Conservation (phyloP, 1,139 yeast genomes). For the Lodderomyces pseudojiufengensis region DNA sequence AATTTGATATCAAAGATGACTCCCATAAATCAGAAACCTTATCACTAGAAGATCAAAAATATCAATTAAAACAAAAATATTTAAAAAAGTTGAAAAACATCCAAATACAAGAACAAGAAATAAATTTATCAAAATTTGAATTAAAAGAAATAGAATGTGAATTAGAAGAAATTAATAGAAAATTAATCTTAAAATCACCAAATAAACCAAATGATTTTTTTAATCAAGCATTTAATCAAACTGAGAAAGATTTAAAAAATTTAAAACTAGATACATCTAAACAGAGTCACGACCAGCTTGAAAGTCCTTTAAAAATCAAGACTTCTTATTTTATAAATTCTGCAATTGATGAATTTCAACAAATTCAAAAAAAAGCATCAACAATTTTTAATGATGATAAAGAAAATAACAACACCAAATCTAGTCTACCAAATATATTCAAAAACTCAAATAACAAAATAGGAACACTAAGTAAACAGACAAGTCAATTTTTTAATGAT, state of each 20-base stretch:
- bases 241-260: slow-evolving; percentile 11
- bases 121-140: slow-evolving; percentile 24
- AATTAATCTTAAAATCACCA: background rate
- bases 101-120: slow-evolving; percentile 21
- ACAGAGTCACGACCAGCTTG: slow-evolving; percentile 2
- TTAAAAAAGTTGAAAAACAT: slow-evolving; percentile 24
- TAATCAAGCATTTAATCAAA: slow-evolving; percentile 11
- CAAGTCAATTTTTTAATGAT: slow-evolving; percentile 21
- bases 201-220: slow-evolving; percentile 8
- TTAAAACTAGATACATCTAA: slow-evolving; percentile 3
- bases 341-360: slow-evolving; percentile 7
- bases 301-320: slow-evolving; percentile 6
- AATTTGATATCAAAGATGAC: too few relatives aligned
- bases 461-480: slow-evolving; percentile 20
- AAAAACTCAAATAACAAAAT: slow-evolving; percentile 17
- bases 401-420: background rate
- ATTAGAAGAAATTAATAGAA: slow-evolving; percentile 3
- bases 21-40: background rate
- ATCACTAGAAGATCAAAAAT: slow-evolving; percentile 6
- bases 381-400: slow-evolving; percentile 8
- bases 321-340: slow-evolving; percentile 4
- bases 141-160: slow-evolving; percentile 22
- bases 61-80: slow-evolving; percentile 13
- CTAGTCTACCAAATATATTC: slow-evolving; percentile 3
- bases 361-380: slow-evolving; percentile 13